Conservation (phyloP, 208 protist genomes). For the Crithidia expoeki region DNA sequence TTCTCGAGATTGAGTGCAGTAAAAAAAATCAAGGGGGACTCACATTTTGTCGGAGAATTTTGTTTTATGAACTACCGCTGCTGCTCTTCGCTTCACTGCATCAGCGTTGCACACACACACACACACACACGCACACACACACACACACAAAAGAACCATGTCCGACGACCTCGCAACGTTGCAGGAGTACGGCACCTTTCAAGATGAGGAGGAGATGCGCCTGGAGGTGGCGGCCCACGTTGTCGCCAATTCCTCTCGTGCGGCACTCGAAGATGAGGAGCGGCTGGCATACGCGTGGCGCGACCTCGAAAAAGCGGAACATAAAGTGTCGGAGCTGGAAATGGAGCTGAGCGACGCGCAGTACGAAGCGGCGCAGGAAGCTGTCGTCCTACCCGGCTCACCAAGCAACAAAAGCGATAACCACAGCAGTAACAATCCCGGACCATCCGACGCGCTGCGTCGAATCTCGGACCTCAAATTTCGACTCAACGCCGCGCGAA, state of each 20-base stretch:
- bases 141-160: constrained; percentile 13
- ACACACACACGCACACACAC: background rate
- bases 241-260: constrained; percentile 37
- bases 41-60: no score
- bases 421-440: background rate
- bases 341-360: constrained; percentile 24
- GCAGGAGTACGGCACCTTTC: constrained; percentile 36
- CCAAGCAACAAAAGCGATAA: background rate
- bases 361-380: constrained; percentile 11
- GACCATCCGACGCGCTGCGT: background rate
- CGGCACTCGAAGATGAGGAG: constrained; percentile 51
- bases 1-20: no score
- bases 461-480: constrained; percentile 35
- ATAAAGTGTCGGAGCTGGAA: constrained; percentile 29
- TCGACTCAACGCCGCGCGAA: constrained; percentile 43
- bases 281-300: constrained; percentile 42
- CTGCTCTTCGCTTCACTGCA: no score
- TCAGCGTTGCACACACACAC: background rate
- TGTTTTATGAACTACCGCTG: no score
- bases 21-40: no score
- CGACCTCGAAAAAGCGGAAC: constrained; percentile 42
- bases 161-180: constrained; percentile 55
- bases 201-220: constrained; percentile 63
- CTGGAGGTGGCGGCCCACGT: constrained; percentile 58
- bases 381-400: background rate